Evolutionary conservation across 352 stramenopile genomes (phyloP).

Genomic region (Pilasporangium apinafurcum): DNA sequence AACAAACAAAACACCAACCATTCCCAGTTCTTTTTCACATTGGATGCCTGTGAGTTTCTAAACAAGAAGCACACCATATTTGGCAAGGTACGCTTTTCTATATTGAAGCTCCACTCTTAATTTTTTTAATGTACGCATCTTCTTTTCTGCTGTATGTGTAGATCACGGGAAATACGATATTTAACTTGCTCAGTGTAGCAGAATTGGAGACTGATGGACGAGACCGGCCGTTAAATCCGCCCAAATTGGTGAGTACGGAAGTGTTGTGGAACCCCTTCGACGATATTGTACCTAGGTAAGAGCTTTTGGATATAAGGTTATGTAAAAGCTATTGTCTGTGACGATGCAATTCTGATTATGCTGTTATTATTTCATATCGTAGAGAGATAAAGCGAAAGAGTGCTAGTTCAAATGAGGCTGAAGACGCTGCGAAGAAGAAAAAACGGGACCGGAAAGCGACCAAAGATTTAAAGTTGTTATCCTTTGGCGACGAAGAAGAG

Average conservation of each 20-base stretch:
- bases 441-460: constrained; percentile 89
- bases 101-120: not conserved
- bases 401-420: constrained; percentile 5
- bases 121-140: not conserved
- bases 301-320: not conserved
- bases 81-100: constrained; percentile 39
- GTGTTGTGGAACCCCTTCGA: constrained; percentile 95
- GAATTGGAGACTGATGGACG: constrained; percentile 83
- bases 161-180: constrained; percentile 95
- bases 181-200: constrained; percentile 93
- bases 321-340: not conserved
- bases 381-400: constrained; percentile 18
- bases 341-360: not conserved
- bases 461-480: constrained; percentile 93
- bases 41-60: constrained; percentile 93
- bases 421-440: constrained; percentile 41
- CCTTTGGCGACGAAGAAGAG: constrained; percentile 89
- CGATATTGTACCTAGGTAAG: constrained; percentile 86
- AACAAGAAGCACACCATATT: constrained; percentile 96
- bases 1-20: constrained; percentile 85
- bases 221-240: constrained; percentile 73
- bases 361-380: not conserved
- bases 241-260: constrained; percentile 79
- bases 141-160: constrained; percentile 54
- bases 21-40: constrained; percentile 98